Evolutionary conservation across 257 asterid species (phyloP).

Genomic region (Nicotiana tomentosiformis): DNA sequence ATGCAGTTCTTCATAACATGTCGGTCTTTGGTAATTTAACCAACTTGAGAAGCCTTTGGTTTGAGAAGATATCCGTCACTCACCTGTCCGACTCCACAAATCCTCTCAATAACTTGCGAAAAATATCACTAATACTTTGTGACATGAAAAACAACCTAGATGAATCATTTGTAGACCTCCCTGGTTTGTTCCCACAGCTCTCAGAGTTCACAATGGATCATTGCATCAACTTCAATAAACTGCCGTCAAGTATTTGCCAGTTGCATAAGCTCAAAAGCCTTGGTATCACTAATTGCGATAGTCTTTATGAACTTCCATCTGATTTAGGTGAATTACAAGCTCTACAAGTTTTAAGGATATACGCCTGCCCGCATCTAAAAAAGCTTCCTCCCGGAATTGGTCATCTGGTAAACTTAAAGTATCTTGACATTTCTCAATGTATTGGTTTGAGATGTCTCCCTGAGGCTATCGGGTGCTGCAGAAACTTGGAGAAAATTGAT

Average conservation of each 20-base stretch:
- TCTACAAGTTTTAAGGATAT: slow-evolving; percentile 52
- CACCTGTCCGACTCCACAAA: slow-evolving; percentile 48
- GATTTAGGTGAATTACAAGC: slow-evolving; percentile 47
- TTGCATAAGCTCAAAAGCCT: slow-evolving; percentile 60
- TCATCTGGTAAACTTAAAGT: slow-evolving; percentile 42
- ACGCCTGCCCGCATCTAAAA: slow-evolving; percentile 69
- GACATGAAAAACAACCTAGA: slow-evolving; percentile 45
- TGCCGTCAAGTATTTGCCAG: slow-evolving; percentile 54
- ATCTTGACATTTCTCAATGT: slow-evolving; percentile 73
- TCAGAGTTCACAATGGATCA: slow-evolving; percentile 81
- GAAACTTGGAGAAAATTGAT: slow-evolving; percentile 71
- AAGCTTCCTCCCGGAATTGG: slow-evolving; percentile 51
- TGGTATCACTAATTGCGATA: slow-evolving; percentile 80
- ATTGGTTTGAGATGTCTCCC: slow-evolving; percentile 64
- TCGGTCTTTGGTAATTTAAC: slow-evolving; percentile 52
- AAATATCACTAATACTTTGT: slow-evolving; percentile 67
- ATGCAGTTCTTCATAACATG: slow-evolving; percentile 45
- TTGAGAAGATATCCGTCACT: slow-evolving; percentile 64
- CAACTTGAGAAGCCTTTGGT: slow-evolving; percentile 80
- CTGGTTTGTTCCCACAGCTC: slow-evolving; percentile 68
- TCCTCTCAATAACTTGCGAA: slow-evolving; percentile 53
- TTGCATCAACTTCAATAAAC: slow-evolving; percentile 62
- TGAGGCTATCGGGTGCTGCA: slow-evolving; percentile 57
- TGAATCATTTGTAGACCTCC: slow-evolving; percentile 38
- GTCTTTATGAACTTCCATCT: slow-evolving; percentile 54